Base-by-base conservation (phyloP, 176 grass and related monocot genomes). In the Cocos nucifera region DNA sequence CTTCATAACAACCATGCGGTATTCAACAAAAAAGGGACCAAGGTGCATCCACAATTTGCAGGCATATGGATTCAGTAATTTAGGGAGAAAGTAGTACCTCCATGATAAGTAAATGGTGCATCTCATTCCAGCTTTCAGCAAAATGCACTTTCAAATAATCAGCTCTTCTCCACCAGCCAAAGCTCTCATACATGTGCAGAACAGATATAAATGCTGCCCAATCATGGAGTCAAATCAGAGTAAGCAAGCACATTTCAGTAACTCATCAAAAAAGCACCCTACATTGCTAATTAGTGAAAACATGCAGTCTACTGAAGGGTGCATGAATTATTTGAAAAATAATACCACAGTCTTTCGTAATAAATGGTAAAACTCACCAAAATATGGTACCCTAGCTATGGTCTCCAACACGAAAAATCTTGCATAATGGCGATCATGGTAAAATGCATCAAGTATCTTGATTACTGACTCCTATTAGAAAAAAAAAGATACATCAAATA, bases 111-210 rank as follows among this genome's bases (percentile, higher is more conserved):
- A 98, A 84, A 73, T 98, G 93, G 50, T 98, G 87, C 56, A 92
- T 61, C 81, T 98, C 93, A 23, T 98, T 98, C 93, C 71, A 86
- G 76, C 79, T 98, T 69, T 98, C 70, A 7, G 93, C 93, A 81
- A 98, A 92, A 73, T 98, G 93, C 58, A 98, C 93, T 69, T 98
- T 98, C 67, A 98, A 57, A 27, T 98, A 92, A 56, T 98, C 93
- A 28, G 87, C 70, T 80, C 60, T 75, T 69, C 93, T 88, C 79
- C 59, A 92, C 87, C 83, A 98, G 3, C 93, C 93, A 56, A 98
- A 91, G 32, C 87, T 97, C 68, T 97, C 93, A 22, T 97, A 92
- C 78, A 97, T 1, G 73, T 97, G 93, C 66, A 97, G 81, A 66
- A 97, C 87, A 26, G 93, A 97, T 83, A 97, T 97, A 78, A 97